Evolutionary conservation across 2,329 filamentous ascomycete species (phyloP), one percentile per base, ranked within the genome.

Genomic region (Aureobasidium sp.): DNA sequence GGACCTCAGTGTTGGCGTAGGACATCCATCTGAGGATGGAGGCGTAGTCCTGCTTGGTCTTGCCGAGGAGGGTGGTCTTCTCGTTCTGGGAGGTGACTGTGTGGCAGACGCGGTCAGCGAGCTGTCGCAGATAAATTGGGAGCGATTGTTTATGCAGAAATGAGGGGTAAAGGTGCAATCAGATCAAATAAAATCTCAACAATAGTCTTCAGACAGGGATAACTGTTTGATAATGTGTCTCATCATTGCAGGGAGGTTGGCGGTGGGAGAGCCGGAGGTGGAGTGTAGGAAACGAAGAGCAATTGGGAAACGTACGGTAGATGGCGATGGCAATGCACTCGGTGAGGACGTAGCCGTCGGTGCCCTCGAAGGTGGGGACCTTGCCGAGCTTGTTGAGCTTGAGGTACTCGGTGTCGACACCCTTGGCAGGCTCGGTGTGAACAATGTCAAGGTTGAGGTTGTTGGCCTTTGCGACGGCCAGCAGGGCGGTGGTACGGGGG

Each of bases 41-140:
- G 71, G 94, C 94, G 79, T 97, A 91, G 86, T 99, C 94, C 84
- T 99, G 93, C 89, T 99, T 99, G 81, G 92, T 99, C 88, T 97
- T 97, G 75, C 94, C 94, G 72, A 99, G 87, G 68, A 99, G 91
- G 70, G 91, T 95, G 72, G 94, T 99, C 89, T 97, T 60, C 57
- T 60, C 57, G 79, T 99, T 99, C 82, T 99, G 94, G 71, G 94
- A 97, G 73, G 94, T 91, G 76, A 99, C 94, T 97, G 74, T 51
- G 27, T 32, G 10, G n/a, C 30, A 3, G 34, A 13, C 42, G 53
- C 61, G 57, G 57, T 60, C 47, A 60, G 57, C 47, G 11, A 11
- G 29, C 36, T 42, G 57, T 45, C 25, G 47, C 39, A 51, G 34
- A 37, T 34, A 34, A 11, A 37, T 8, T 34, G 9, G 16, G 14